Conservation (phyloP, 805 yeast species). For the Cyberlindnera samutprakarnensis region DNA sequence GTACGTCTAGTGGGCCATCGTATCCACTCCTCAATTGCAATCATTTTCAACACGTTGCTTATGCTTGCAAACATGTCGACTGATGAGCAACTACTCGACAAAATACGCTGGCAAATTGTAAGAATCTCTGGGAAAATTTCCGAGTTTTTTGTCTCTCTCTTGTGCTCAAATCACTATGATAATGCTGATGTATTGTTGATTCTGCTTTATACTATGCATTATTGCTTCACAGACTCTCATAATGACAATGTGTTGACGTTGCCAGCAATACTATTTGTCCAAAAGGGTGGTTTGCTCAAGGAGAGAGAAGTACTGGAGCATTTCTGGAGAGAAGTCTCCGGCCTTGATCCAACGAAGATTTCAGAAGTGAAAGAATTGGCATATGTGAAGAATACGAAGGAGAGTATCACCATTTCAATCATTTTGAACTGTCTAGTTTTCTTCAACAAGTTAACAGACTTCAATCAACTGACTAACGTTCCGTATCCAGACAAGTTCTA, state of each 20-base stretch:
- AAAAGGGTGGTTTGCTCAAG: constrained; percentile 37
- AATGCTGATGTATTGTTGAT: constrained; percentile 28
- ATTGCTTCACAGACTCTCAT: constrained; percentile 27
- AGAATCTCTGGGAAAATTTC: constrained; percentile 29
- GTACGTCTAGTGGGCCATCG: constrained; percentile 43
- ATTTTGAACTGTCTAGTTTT: constrained; percentile 36
- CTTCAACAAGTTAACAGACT: constrained; percentile 37
- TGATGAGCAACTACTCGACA: constrained; percentile 31
- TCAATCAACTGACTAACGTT: constrained; percentile 26
- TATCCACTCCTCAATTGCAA: constrained; percentile 37
- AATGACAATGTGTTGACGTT: constrained; percentile 27
- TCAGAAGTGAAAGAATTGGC: constrained; percentile 29
- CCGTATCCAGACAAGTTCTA: constrained; percentile 29
- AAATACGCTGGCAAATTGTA: constrained; percentile 34
- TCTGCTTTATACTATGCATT: constrained; percentile 28
- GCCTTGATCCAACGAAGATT: constrained; percentile 20
- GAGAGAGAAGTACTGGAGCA: constrained; percentile 24
- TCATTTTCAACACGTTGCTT: constrained; percentile 35
- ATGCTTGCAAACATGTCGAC: constrained; percentile 40
- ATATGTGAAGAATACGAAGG: constrained; percentile 28
- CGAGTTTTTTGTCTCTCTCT: constrained; percentile 18
- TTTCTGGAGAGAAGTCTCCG: constrained; percentile 20
- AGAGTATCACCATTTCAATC: constrained; percentile 31
- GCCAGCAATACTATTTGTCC: constrained; percentile 42
- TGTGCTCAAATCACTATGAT: constrained; percentile 11